A percentile compares a stretch with the other conserved stretches of the same genome.
phyloP scores from a whole-genome alignment of 768 basidiomycete species.

The Auricularia cornea region DNA sequence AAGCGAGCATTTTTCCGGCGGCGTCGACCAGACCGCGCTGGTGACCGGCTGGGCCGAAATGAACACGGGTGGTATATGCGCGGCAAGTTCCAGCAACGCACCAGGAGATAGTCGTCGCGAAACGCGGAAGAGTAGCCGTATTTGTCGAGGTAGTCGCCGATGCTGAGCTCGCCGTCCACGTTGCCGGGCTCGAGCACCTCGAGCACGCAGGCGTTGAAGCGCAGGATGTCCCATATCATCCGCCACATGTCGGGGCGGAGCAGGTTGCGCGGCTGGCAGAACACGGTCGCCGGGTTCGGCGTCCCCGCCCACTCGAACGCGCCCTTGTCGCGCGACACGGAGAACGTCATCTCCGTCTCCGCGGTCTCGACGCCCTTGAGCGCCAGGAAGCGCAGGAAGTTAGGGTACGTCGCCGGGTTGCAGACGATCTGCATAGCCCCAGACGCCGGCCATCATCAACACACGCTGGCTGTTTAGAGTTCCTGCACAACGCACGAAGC shows the following conservation, averaged over 20 bases:
- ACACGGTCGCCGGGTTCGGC: slow-evolving; percentile 44
- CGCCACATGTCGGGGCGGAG: slow-evolving; percentile 62
- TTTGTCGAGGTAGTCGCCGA: slow-evolving; percentile 49
- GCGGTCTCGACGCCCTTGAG: slow-evolving; percentile 39
- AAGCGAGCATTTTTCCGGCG: slow-evolving; percentile 56
- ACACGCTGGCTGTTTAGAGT: background rate
- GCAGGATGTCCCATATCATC: slow-evolving; percentile 58
- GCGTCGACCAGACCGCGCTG: slow-evolving; percentile 73
- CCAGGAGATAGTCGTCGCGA: slow-evolving; percentile 67
- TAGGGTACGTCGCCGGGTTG: slow-evolving; percentile 70
- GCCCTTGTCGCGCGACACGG: slow-evolving; percentile 62
- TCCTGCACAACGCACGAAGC: slow-evolving; percentile 41
- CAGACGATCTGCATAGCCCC: slow-evolving; percentile 52
- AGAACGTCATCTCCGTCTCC: slow-evolving; percentile 70
- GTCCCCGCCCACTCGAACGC: slow-evolving; percentile 72
- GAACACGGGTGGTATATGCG: background rate
- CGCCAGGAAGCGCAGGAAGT: slow-evolving; percentile 63
- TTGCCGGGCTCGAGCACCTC: slow-evolving; percentile 30
- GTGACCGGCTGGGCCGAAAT: slow-evolving; percentile 54
- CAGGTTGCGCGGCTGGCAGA: slow-evolving; percentile 56
- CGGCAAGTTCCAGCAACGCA: slow-evolving; percentile 23
- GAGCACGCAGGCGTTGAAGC: slow-evolving; percentile 65
- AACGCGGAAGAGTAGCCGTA: slow-evolving; percentile 63
- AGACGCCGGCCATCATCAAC: background rate
- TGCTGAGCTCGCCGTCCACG: slow-evolving; percentile 24